Evolutionary conservation across 208 protist genomes (phyloP).

Genomic region (Lotmaria passim): DNA sequence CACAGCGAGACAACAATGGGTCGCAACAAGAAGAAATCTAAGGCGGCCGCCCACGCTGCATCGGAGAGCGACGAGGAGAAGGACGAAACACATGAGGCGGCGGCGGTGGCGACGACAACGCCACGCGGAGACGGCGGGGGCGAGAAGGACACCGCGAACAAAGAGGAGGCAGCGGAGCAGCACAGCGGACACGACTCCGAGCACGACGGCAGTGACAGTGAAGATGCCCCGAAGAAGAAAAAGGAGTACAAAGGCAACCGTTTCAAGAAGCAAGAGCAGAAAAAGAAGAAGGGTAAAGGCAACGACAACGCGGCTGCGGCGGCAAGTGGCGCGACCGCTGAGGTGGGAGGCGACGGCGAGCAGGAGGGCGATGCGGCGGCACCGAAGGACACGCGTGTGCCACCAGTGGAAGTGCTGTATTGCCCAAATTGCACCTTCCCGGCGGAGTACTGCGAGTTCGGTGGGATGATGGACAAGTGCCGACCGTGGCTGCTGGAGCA

Average conservation of each 20-base stretch:
- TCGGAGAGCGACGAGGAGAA: slow-evolving; percentile 30
- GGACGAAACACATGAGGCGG: slow-evolving; percentile 22
- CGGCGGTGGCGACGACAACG: neutral
- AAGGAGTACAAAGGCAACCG: slow-evolving; percentile 76
- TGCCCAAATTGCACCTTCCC: slow-evolving; percentile 93
- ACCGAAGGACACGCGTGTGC: slow-evolving; percentile 39
- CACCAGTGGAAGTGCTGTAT: slow-evolving; percentile 85
- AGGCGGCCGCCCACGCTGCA: slow-evolving; percentile 34
- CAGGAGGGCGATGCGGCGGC: slow-evolving; percentile 33
- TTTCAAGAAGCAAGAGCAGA: slow-evolving; percentile 40
- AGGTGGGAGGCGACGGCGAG: slow-evolving; percentile 9
- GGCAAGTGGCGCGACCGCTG: neutral
- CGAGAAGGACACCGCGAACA: neutral
- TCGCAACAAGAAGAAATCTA: slow-evolving; percentile 66
- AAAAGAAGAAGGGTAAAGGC: slow-evolving; percentile 37
- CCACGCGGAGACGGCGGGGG: slow-evolving; percentile 5
- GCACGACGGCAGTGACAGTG: slow-evolving; percentile 7
- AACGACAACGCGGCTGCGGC: slow-evolving; percentile 24
- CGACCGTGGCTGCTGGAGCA: slow-evolving; percentile 89
- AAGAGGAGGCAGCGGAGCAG: neutral
- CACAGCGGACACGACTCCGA: neutral
- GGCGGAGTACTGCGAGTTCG: slow-evolving; percentile 92
- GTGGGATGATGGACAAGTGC: slow-evolving; percentile 92
- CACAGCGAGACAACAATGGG: slow-evolving; percentile 38
- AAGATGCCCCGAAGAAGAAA: slow-evolving; percentile 37